Evolutionary conservation across 805 yeast genomes (phyloP).

Genomic region (Starmera dryadoides): DNA sequence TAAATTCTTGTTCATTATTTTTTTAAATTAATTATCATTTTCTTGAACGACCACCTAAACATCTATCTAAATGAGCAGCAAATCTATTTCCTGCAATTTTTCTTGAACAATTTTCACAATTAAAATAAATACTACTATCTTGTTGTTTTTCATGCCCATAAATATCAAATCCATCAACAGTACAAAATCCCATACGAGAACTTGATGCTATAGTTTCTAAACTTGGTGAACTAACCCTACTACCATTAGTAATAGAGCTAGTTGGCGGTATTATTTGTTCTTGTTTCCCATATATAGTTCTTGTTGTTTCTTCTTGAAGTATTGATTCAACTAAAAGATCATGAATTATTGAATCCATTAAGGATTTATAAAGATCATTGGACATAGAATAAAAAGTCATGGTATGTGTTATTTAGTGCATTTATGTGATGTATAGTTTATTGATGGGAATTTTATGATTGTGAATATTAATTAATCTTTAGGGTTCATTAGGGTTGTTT

Average conservation of each 20-base stretch:
- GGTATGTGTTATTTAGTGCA: no score
- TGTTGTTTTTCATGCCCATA: conserved; percentile 44
- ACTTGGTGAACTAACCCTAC: no score
- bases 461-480: no score
- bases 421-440: no score
- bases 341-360: conserved; percentile 3
- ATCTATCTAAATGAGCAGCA: conserved; percentile 89
- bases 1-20: no score
- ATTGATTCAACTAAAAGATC: conserved; percentile 8
- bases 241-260: no score
- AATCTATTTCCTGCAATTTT: conserved; percentile 87
- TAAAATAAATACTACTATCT: conserved; percentile 56
- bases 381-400: no score
- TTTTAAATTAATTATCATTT: conserved; percentile 17
- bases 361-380: neutral
- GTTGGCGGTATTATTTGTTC: no score
- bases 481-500: no score
- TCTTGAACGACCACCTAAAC: conserved; percentile 66
- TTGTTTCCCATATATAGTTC: conserved; percentile 6
- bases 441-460: no score
- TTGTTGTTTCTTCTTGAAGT: conserved; percentile 6
- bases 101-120: conserved; percentile 75
- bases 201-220: no score
- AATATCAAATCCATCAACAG: conserved; percentile 29
- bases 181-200: neutral